Evolutionary conservation across 345 rosid genomes (phyloP).

Genomic region (Capsella bursapastoris): DNA sequence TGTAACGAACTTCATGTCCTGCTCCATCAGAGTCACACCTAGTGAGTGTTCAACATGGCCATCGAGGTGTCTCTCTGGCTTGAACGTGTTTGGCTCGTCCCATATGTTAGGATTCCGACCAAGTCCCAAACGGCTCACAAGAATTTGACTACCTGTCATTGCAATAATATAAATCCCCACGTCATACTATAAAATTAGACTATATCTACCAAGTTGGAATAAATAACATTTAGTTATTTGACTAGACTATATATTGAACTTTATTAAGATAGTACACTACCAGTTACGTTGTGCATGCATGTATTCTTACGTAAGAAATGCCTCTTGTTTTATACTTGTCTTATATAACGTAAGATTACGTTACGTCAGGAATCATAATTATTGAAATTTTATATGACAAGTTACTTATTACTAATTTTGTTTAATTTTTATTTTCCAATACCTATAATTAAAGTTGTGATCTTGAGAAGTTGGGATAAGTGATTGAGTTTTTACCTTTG

Average conservation of each 20-base stretch:
- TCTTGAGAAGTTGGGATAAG: background rate
- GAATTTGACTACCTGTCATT: slow-evolving; percentile 39
- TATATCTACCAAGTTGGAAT: background rate
- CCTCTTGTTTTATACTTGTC: background rate
- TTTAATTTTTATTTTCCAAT: background rate
- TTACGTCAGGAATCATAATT: background rate
- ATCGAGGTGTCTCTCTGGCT: slow-evolving; percentile 46
- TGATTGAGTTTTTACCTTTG: slow-evolving; percentile 28
- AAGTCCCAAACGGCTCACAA: slow-evolving; percentile 44
- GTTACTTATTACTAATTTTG: background rate
- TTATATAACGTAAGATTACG: background rate
- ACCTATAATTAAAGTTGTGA: background rate
- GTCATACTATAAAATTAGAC: too few relatives aligned
- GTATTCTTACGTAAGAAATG: background rate
- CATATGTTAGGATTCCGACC: slow-evolving; percentile 47
- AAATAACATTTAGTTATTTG: background rate
- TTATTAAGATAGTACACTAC: too few relatives aligned
- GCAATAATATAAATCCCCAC: background rate
- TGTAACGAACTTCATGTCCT: slow-evolving; percentile 44
- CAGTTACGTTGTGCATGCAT: background rate
- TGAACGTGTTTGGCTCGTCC: slow-evolving; percentile 43
- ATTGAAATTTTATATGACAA: too few relatives aligned
- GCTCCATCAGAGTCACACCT: slow-evolving; percentile 36
- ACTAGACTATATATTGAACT: too few relatives aligned
- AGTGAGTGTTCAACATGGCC: background rate